Evolutionary conservation across 1,284 basidiomycete species (phyloP), one percentile per base, ranked within the genome.

Genomic region (Austropuccinia psidii): DNA sequence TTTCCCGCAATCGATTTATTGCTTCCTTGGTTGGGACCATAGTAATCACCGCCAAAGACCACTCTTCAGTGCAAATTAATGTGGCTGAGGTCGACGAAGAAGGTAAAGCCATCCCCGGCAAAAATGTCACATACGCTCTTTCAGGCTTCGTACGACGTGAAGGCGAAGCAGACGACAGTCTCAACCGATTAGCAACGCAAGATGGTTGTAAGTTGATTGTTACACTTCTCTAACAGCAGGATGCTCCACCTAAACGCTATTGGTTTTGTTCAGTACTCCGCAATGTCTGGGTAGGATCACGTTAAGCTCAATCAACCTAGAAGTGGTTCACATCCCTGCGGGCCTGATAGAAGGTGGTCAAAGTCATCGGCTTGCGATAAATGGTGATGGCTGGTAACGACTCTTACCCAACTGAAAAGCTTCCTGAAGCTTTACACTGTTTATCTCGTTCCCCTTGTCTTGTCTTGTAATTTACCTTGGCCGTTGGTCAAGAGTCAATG

Each of bases 11-110:
- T 33, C 9, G 19, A 49, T 31, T 13, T 21, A 27, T 15, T 19
- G n/a, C 8, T 35, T 21, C 77, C n/a, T 19, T 37, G 9, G 35
- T 24, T 73, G 78, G 81, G 89, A 92, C 93, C 87, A 90, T 93
- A 78, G 86, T 97, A 81, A 97, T 97, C 83, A 95, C 91, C 79
- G 91, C 95, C 80, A 98, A 98, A 86, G 95, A 99, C 84, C 93
- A 98, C 83, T 93, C 95, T 57, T 97, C 94, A 57, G 92, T 98
- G 80, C 95, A 99, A 83, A 89, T 99, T 83, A 89, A 88, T 83
- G 86, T 99, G 79, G 90, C 86, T 77, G 95, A 98, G 81, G 95
- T 99, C 80, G 94, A 98, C 82, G 87, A 89, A 78, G 88, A 90
- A 77, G 95, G 96, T 81, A 89, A 88, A 81, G 91, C 93, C 75